Evolutionary conservation across 2,329 filamentous ascomycete genomes (phyloP).

Genomic region (Mollisia scopiformis): DNA sequence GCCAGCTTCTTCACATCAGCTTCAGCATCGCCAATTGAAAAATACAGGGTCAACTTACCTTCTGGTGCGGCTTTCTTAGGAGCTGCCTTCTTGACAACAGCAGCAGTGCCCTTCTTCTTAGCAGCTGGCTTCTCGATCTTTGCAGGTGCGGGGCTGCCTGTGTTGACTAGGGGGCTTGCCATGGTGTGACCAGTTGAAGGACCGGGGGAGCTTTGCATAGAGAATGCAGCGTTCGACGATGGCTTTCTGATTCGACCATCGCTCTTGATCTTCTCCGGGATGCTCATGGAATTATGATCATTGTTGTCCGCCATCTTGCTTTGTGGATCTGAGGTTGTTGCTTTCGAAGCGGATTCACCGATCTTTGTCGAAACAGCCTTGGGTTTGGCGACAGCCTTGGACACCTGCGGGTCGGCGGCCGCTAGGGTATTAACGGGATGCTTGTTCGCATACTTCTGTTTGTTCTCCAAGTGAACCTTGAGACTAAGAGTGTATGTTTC

Average conservation of each 20-base stretch:
- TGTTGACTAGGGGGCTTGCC: constrained; percentile 19
- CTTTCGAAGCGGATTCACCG: not conserved
- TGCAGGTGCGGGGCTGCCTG: constrained; percentile 21
- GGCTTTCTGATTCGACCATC: constrained; percentile 32
- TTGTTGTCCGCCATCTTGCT: too few relatives aligned
- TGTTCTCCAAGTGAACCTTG: constrained; percentile 31
- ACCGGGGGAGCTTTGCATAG: constrained; percentile 31
- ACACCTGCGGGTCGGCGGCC: constrained; percentile 5
- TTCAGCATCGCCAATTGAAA: not conserved
- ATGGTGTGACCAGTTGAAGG: constrained; percentile 11
- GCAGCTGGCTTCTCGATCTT: constrained; percentile 27
- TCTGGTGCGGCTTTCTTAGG: constrained; percentile 29
- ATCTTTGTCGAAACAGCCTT: constrained; percentile 15
- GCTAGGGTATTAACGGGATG: not conserved
- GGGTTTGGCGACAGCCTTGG: constrained; percentile 20
- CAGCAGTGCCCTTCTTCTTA: constrained; percentile 33
- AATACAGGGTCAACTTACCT: constrained; percentile 18
- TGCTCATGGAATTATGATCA: too few relatives aligned
- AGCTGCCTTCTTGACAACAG: constrained; percentile 24
- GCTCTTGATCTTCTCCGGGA: constrained; percentile 36
- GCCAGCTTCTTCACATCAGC: not conserved
- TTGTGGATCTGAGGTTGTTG: not conserved
- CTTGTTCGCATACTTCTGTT: constrained; percentile 25
- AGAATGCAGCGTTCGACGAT: constrained; percentile 26
- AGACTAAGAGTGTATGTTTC: constrained; percentile 31